Percentiles rank a stretch among this genome's conserved stretches.
phyloP scores from a whole-genome alignment of 768 basidiomycete genomes.

The Boletellus emodensis region DNA sequence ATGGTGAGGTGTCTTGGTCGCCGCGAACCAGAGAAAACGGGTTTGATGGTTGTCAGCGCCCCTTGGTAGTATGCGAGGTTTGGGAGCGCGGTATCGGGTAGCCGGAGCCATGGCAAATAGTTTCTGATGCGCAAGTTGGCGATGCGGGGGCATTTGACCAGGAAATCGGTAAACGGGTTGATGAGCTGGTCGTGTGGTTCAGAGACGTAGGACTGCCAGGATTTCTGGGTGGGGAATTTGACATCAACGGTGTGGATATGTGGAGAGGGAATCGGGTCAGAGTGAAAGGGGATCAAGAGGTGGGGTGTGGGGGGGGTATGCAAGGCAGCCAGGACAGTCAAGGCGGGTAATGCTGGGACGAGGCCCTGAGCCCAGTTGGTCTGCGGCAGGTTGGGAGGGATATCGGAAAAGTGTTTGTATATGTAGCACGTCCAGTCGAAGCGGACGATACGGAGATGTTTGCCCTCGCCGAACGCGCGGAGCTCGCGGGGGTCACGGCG shows the following conservation, averaged over 20 bases:
- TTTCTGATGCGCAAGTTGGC: constrained; percentile 23
- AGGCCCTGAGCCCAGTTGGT: constrained; percentile 17
- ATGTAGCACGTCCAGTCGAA: constrained; percentile 43
- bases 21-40: constrained; percentile 20
- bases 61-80: constrained; percentile 21
- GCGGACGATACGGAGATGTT: constrained; percentile 37
- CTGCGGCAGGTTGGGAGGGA: not conserved
- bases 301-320: not conserved
- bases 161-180: constrained; percentile 23
- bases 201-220: constrained; percentile 25
- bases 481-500: constrained; percentile 22
- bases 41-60: constrained; percentile 25
- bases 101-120: constrained; percentile 24
- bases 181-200: constrained; percentile 28
- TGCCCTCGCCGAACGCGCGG: constrained; percentile 34
- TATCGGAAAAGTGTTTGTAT: constrained; percentile 27
- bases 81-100: constrained; percentile 19
- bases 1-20: constrained; percentile 21
- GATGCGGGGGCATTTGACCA: constrained; percentile 22
- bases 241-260: constrained; percentile 29
- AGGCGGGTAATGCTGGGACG: constrained; percentile 6
- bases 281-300: constrained; percentile 4
- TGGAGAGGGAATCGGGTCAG: constrained; percentile 16
- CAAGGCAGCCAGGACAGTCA: constrained; percentile 10
- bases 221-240: constrained; percentile 30